Percentiles rank a stretch among this genome's conserved stretches.
Conservation (phyloP, 2,329 filamentous ascomycete genomes). For the Epichloe scottii region DNA sequence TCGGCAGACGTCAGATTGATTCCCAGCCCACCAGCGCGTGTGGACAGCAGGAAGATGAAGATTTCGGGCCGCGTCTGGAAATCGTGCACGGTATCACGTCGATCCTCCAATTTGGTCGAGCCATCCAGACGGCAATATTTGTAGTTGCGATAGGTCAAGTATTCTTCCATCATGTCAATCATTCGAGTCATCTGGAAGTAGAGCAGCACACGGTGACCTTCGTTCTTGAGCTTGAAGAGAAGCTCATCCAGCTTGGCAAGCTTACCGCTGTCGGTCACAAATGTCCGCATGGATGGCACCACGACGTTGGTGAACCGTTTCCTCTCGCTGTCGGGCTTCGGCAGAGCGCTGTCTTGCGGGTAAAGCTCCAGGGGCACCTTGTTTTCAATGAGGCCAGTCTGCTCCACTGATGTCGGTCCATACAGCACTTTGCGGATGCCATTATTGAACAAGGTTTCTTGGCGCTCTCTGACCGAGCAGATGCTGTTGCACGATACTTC, state of each 20-base stretch:
- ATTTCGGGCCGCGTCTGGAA: slow-evolving; percentile 93
- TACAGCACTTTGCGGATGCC: slow-evolving; percentile 64
- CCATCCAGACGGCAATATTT: slow-evolving; percentile 95
- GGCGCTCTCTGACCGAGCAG: slow-evolving; percentile 50
- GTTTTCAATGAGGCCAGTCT: slow-evolving; percentile 61
- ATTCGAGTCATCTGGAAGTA: slow-evolving; percentile 99
- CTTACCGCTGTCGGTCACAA: slow-evolving; percentile 96
- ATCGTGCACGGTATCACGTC: slow-evolving; percentile 88
- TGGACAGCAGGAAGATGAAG: slow-evolving; percentile 93
- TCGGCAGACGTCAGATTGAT: slow-evolving; percentile 96
- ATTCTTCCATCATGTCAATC: slow-evolving; percentile 99
- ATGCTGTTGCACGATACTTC: slow-evolving; percentile 65
- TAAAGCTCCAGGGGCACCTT: slow-evolving; percentile 55
- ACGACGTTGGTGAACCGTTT: slow-evolving; percentile 79
- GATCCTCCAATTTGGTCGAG: slow-evolving; percentile 92
- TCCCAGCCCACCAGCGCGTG: slow-evolving; percentile 90
- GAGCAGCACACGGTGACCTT: slow-evolving; percentile 81
- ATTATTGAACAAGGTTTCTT: slow-evolving; percentile 67
- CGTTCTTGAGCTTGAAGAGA: slow-evolving; percentile 79
- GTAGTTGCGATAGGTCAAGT: slow-evolving; percentile 96
- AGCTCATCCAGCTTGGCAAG: slow-evolving; percentile 81
- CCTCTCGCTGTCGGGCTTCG: slow-evolving; percentile 68
- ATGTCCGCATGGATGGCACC: slow-evolving; percentile 92
- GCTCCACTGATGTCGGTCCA: slow-evolving; percentile 49
- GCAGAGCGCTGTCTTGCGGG: slow-evolving; percentile 55